Evolutionary conservation across 306 rosid species (phyloP).

Genomic region (Cicer pinnatifidum): DNA sequence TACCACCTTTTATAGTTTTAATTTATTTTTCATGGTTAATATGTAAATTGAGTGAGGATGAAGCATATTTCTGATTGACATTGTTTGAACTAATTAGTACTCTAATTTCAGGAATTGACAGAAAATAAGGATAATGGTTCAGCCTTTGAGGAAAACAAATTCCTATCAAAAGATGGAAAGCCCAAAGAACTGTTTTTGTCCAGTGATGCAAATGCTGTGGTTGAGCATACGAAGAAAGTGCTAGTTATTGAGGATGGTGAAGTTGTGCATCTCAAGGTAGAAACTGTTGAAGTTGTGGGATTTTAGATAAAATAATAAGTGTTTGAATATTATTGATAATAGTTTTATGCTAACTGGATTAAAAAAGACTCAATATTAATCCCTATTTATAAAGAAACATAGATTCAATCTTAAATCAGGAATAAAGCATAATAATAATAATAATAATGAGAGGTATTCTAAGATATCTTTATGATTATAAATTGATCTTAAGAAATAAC

Average conservation of each 20-base stretch:
- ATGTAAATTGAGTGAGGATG: slow-evolving; percentile 30
- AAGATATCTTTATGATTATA: too few relatives aligned
- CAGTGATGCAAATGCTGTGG: slow-evolving; percentile 93
- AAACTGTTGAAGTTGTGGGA: not conserved
- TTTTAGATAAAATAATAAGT: too few relatives aligned
- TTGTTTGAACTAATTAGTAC: slow-evolving; percentile 35
- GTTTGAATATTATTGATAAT: too few relatives aligned
- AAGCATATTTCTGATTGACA: slow-evolving; percentile 29
- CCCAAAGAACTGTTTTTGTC: slow-evolving; percentile 94
- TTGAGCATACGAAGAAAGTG: slow-evolving; percentile 93
- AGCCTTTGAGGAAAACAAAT: slow-evolving; percentile 81
- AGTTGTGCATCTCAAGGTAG: slow-evolving; percentile 96
- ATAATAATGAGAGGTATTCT: too few relatives aligned
- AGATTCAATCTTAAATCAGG: too few relatives aligned
- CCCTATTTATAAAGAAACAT: too few relatives aligned
- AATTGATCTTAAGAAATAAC: too few relatives aligned
- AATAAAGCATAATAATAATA: too few relatives aligned
- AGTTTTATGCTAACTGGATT: too few relatives aligned
- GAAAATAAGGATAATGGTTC: slow-evolving; percentile 69
- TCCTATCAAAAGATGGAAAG: slow-evolving; percentile 71
- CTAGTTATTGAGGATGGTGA: slow-evolving; percentile 96
- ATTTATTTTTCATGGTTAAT: slow-evolving; percentile 27
- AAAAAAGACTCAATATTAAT: too few relatives aligned
- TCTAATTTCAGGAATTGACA: slow-evolving; percentile 65
- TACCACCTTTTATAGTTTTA: slow-evolving; percentile 11